Base-by-base conservation (phyloP, 2,329 filamentous ascomycete genomes). In the Calonectria leucothoes region DNA sequence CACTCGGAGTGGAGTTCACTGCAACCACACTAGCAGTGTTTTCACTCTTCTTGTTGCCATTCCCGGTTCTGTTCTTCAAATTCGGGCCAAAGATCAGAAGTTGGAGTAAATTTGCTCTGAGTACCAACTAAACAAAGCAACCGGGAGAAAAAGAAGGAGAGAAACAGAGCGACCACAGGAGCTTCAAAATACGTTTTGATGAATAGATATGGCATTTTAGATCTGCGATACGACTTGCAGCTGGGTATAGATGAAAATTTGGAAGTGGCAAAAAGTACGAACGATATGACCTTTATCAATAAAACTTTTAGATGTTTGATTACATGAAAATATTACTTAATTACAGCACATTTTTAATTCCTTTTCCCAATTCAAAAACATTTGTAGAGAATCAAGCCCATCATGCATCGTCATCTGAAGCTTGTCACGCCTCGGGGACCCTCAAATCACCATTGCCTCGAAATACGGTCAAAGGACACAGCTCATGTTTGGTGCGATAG, bases 51-150 rank as follows among this genome's bases (percentile, higher is more conserved):
- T 12, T 68, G 20, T 23, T 68, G 17, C 49, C 51, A 35, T 68
- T 68, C 48, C 66, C 66, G 3, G 27, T 68, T 11, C 14, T 68
- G n/a, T 68, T 68, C 37, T 68, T 59, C 6, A 68, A 68, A 17
- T 57, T 59, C 39, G 66, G 66, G 2, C 37, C 37, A 11, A 68
- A 68, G 37, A 68, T 68, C 11, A 59, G 66, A 31, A 68, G 51
- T n/a, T 68, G 66, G 66, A 68, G 66, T 14, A 68, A 31, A 23
- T 68, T 68, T 59, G 51, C 66, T 6, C 48, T 59, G 59, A 45
- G 14, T 39, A 39, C 31, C 5, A 17, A 14, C 7, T 59, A 12
- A 61, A 25, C 23, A 10, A 23, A 23, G 7, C 23, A n/a, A 11
- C 7, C 15, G 4, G n/a, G 7, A 42, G 6, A 11, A 45, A 4